Evolutionary conservation across 169 alveolate genomes (phyloP), one percentile per base, ranked within the genome.

Genomic region (Plasmodium billcollinsi): DNA sequence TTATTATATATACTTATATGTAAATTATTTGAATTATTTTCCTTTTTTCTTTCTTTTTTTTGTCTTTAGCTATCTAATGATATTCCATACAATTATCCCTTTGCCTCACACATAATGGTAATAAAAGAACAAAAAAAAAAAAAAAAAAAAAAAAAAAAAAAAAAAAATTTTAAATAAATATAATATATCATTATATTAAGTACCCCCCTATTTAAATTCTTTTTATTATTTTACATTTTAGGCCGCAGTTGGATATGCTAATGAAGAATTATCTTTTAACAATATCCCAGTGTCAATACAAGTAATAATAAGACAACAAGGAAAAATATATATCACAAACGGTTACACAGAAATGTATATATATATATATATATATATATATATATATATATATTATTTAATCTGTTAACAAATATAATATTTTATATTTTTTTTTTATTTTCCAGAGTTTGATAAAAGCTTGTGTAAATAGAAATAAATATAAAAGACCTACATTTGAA

Each of bases 161-260:
- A 33, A 33, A 33, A 5, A 33, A 33, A 3, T 11, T 52, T 52
- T 52, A 14, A 52, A 52, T 52, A 15, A 52, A 15, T 15, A 52
- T 11, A 50, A n/a, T 50, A 50, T n/a, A 50, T 50, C 39, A 50
- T 50, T 50, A 12, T 50, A 12, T 50, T 7, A 63, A 9, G 29
- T 20, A 58, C 1, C 1, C n/a, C 69, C 12, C 12, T 59, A 59
- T 52, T 12, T 52, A n/a, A 33, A 52, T n/a, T 3, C 15, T 59
- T 59, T 59, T 59, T 20, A 18, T 59, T 15, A 59, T 59, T 59
- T 59, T 20, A 59, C 7, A 6, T 59, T 14, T 3, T 14, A 80
- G 90, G 83, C 90, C 29, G 49, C 83, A 26, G 90, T 80, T 61
- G 90, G 90, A 52, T 80, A 67, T 67, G 90, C 90, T 49, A 80